Percentiles rank a stretch among this genome's conserved stretches.
Evolutionary conservation across 345 rosid genomes (phyloP).

Genomic region (Eucalyptus pauciflora): DNA sequence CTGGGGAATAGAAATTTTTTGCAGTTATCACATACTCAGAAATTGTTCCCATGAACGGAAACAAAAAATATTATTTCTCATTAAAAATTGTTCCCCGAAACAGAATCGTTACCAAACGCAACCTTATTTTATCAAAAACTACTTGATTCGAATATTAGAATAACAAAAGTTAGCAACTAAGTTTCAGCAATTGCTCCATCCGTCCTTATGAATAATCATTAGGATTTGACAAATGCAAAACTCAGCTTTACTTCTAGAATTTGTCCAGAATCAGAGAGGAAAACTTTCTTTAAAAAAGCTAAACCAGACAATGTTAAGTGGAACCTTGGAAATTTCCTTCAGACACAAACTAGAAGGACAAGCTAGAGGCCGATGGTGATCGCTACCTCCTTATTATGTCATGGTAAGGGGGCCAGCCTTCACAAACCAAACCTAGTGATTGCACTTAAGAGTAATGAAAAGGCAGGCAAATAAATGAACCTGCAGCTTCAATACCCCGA

Average conservation of each 20-base stretch:
- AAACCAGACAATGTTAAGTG: not conserved
- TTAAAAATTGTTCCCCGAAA: rapidly evolving
- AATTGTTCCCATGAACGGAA: rapidly evolving
- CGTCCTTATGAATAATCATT: not conserved
- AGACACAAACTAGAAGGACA: not conserved
- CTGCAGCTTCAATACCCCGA: not conserved
- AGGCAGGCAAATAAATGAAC: not conserved
- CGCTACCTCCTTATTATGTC: not conserved
- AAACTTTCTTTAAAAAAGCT: not conserved
- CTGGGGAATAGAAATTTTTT: rapidly evolving
- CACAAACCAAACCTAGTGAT: not conserved
- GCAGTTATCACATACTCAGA: rapidly evolving
- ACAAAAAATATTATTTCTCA: no score
- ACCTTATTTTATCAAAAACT: not conserved
- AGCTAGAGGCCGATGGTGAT: not conserved
- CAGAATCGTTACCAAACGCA: no score
- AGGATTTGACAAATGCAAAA: not conserved
- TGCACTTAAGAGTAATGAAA: not conserved
- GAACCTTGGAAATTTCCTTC: not conserved
- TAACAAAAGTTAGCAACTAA: not conserved
- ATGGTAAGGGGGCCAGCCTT: not conserved
- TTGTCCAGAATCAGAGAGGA: not conserved
- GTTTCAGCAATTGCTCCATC: not conserved
- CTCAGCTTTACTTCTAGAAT: not conserved
- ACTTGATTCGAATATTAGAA: not conserved